These are phyloP conservation scores for Pseudocercospora crystallina DNA, from an alignment of 2,329 filamentous ascomycete species.

Conservation along the genomic window DNA sequence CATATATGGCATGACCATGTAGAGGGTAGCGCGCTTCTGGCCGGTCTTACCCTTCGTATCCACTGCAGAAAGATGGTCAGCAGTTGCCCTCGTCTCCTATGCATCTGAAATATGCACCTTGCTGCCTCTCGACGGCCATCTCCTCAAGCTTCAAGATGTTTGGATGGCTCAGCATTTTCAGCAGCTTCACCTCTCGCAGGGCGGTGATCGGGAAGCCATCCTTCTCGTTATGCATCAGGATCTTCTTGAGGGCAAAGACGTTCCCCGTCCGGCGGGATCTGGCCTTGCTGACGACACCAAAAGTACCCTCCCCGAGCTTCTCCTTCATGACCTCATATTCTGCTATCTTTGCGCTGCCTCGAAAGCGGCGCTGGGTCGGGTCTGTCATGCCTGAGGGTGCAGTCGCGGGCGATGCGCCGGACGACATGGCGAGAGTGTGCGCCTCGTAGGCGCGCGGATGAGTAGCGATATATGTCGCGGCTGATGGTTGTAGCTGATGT, in stretches of 20 bases:
- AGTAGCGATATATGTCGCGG: not conserved
- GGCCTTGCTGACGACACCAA: slow-evolving; percentile 93
- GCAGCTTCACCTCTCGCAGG: slow-evolving; percentile 91
- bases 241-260: slow-evolving; percentile 92
- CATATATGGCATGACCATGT: slow-evolving; percentile 99
- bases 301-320: slow-evolving; percentile 92
- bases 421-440: slow-evolving; percentile 37
- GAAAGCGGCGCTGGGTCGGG: slow-evolving; percentile 61
- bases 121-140: slow-evolving; percentile 91
- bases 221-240: slow-evolving; percentile 99
- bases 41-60: slow-evolving; percentile 42
- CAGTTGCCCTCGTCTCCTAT: slow-evolving; percentile 6
- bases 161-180: slow-evolving; percentile 89
- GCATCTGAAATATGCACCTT: slow-evolving; percentile 52
- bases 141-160: slow-evolving; percentile 88
- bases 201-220: slow-evolving; percentile 99
- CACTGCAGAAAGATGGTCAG: slow-evolving; percentile 11
- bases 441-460: not conserved
- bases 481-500: not conserved
- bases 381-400: slow-evolving; percentile 42
- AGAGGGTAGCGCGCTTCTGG: slow-evolving; percentile 74
- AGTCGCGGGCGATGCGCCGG: slow-evolving; percentile 48
- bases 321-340: slow-evolving; percentile 73
- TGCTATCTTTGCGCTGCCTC: slow-evolving; percentile 78
- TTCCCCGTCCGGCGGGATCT: slow-evolving; percentile 71